Percentiles rank a stretch among this genome's conserved stretches.
Conservation (phyloP, 1,284 basidiomycete species). For the Cystobasidium pallidum region DNA sequence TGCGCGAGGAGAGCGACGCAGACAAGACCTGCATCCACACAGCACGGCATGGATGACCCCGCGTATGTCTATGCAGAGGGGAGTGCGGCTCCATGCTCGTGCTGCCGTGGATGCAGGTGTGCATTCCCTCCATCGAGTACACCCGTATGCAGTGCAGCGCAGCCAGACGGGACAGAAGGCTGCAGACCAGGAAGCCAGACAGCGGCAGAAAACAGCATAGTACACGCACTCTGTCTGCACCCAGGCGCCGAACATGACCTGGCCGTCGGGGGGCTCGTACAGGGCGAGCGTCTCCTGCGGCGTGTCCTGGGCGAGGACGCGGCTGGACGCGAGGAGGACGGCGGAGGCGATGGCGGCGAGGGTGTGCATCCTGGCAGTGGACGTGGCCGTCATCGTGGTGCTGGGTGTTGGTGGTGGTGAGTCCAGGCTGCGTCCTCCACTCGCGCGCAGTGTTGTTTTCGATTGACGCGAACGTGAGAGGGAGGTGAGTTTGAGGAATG, state of each 20-base stretch:
- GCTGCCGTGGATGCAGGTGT: too few species aligned
- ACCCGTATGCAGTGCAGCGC: too few species aligned
- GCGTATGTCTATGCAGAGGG: neutral
- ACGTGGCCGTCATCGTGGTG: neutral
- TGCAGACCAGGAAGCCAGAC: too few species aligned
- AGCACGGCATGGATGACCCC: neutral
- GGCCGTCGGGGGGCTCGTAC: constrained; percentile 38
- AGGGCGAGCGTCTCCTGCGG: constrained; percentile 26
- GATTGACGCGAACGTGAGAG: too few species aligned
- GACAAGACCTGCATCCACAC: too few species aligned
- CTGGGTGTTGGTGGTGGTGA: neutral
- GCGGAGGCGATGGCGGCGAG: neutral
- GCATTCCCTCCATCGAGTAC: neutral
- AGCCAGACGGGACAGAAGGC: too few species aligned
- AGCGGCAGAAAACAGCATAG: constrained; percentile 1
- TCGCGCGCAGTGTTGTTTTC: too few species aligned
- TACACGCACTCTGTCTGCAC: constrained; percentile 42
- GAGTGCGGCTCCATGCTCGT: too few species aligned
- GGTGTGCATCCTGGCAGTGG: neutral
- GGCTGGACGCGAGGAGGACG: neutral
- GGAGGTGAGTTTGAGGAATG: too few species aligned
- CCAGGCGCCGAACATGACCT: constrained; percentile 41
- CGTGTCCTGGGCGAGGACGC: constrained; percentile 1
- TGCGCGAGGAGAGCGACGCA: too few species aligned
- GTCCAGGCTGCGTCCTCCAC: too few species aligned